Percentiles rank a stretch among this genome's conserved stretches.
Conservation (phyloP, 192 early-diverging fungal species). For the Gryganskiella cystojenkinii region DNA sequence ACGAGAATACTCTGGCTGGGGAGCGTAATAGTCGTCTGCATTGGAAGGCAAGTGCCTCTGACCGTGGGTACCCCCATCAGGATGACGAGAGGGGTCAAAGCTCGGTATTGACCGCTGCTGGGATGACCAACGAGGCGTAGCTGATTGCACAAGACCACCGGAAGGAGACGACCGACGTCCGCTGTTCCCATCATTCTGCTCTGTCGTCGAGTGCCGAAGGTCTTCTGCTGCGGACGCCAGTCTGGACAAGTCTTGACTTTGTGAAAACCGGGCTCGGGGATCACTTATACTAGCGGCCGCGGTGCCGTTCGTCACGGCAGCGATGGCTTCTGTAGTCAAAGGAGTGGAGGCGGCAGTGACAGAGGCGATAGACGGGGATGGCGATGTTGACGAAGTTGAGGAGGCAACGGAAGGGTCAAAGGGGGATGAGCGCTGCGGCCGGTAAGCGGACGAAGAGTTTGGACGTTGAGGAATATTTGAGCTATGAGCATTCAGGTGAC, state of each 20-base stretch:
- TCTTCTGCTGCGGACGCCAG: neutral
- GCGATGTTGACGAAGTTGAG: constrained; percentile 38
- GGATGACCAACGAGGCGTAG: neutral
- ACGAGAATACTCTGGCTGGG: no score
- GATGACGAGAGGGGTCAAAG: neutral
- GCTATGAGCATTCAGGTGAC: neutral
- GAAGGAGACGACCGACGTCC: neutral
- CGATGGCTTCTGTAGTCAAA: constrained; percentile 21
- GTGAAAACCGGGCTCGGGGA: neutral
- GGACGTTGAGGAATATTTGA: neutral
- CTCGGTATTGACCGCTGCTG: neutral
- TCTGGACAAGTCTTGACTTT: neutral
- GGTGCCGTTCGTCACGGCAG: constrained; percentile 31
- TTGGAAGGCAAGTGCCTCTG: no score
- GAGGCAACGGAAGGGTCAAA: constrained; percentile 35
- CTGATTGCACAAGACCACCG: constrained; percentile 23
- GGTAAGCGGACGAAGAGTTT: neutral
- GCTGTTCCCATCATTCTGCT: neutral
- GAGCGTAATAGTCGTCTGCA: no score
- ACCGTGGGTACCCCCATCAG: neutral
- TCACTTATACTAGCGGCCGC: constrained; percentile 34
- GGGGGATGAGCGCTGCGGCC: constrained; percentile 25
- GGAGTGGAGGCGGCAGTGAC: constrained; percentile 33
- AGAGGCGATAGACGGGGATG: constrained; percentile 41
- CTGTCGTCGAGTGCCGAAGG: no score